Evolutionary conservation across 1,139 yeast species (phyloP).

Genomic region (Debaryomyces robertsiae): DNA sequence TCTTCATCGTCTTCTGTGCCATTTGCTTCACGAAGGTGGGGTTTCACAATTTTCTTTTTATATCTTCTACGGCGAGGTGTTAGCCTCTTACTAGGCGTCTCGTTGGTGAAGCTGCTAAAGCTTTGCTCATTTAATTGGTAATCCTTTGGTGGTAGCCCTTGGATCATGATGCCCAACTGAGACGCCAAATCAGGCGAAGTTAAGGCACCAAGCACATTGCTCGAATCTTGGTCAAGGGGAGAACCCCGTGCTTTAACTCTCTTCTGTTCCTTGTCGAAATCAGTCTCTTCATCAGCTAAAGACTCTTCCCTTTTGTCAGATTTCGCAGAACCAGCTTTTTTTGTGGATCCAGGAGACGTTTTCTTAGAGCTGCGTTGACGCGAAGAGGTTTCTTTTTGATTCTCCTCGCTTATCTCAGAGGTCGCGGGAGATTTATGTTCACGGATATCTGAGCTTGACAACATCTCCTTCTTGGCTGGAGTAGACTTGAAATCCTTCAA

Average conservation of each 20-base stretch:
- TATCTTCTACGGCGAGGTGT: constrained; percentile 1
- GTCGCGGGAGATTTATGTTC: constrained; percentile 14
- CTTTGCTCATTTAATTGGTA: constrained; percentile 10
- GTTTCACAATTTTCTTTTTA: constrained; percentile 1
- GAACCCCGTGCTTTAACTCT: constrained; percentile 17
- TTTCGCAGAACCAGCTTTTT: constrained; percentile 4
- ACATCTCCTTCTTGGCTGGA: constrained; percentile 20
- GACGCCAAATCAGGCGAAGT: constrained; percentile 22
- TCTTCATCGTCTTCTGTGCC: constrained; percentile 15
- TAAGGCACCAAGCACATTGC: neutral
- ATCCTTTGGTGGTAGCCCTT: constrained; percentile 22
- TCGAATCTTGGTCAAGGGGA: constrained; percentile 8
- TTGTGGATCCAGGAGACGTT: constrained; percentile 9
- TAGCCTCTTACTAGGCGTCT: neutral
- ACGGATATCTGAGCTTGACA: constrained; percentile 19
- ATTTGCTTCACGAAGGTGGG: constrained; percentile 1
- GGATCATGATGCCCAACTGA: constrained; percentile 31
- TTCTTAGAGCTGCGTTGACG: neutral
- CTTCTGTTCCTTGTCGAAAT: constrained; percentile 26
- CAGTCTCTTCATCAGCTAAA: constrained; percentile 24
- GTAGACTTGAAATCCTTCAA: neutral
- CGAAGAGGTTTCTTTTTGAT: neutral
- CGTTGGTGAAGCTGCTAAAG: constrained; percentile 1
- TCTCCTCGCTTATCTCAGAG: neutral
- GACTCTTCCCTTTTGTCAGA: constrained; percentile 10